Percentiles rank a stretch among this genome's conserved stretches.
These are phyloP conservation scores for Saccharomycopsis sp. DNA, from an alignment of 805 yeast genomes.

Conservation along the genomic window DNA sequence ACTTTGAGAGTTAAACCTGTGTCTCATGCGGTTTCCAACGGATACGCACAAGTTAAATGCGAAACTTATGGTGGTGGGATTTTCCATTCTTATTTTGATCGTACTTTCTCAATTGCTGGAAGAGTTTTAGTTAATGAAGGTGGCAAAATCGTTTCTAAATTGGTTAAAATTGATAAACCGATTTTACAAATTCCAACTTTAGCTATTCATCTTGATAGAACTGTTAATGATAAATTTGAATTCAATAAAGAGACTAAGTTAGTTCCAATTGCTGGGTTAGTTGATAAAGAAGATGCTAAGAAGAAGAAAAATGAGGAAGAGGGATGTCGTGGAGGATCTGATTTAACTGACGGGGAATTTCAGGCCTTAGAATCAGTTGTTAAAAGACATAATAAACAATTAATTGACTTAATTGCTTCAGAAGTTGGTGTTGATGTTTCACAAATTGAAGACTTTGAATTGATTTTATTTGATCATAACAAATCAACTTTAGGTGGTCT, in stretches of 20 bases:
- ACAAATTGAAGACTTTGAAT: slow-evolving; percentile 86
- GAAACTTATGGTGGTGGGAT: slow-evolving; percentile 95
- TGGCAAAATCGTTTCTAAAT: slow-evolving; percentile 51
- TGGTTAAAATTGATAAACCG: slow-evolving; percentile 79
- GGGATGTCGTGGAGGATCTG: slow-evolving; percentile 38
- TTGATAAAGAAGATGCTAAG: slow-evolving; percentile 27
- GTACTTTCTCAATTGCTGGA: slow-evolving; percentile 89
- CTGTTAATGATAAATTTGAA: slow-evolving; percentile 70
- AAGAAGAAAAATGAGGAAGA: slow-evolving; percentile 17
- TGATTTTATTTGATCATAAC: slow-evolving; percentile 80
- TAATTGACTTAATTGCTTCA: slow-evolving; percentile 61
- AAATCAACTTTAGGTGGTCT: slow-evolving; percentile 80
- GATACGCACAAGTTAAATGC: slow-evolving; percentile 84
- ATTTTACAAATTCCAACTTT: slow-evolving; percentile 86
- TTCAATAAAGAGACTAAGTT: slow-evolving; percentile 85
- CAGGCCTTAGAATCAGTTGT: slow-evolving; percentile 57
- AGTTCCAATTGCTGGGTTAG: slow-evolving; percentile 75
- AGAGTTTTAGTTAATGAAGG: slow-evolving; percentile 59
- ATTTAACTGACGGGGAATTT: slow-evolving; percentile 48
- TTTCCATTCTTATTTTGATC: slow-evolving; percentile 96
- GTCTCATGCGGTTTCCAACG: slow-evolving; percentile 61
- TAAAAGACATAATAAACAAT: slow-evolving; percentile 69
- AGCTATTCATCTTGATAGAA: slow-evolving; percentile 86
- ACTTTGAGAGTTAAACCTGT: slow-evolving; percentile 83
- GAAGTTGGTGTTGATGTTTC: slow-evolving; percentile 46